Evolutionary conservation across 208 protist species (phyloP).

Genomic region (Perkinsela sp.): DNA sequence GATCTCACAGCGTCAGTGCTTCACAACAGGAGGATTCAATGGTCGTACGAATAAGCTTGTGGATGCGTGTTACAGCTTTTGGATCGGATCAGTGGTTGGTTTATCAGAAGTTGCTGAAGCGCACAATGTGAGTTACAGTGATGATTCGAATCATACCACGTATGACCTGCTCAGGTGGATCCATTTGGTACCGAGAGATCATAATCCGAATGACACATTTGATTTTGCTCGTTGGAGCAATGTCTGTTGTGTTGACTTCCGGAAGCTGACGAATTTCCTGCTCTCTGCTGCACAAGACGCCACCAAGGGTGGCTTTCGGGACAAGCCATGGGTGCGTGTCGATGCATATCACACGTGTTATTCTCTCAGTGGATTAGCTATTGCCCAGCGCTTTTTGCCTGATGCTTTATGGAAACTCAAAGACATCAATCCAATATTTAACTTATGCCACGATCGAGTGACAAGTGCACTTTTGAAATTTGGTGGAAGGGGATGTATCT

Average conservation of each 20-base stretch:
- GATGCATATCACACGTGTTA: constrained; percentile 73
- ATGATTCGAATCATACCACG: background rate
- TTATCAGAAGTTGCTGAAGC: constrained; percentile 16
- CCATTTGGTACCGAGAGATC: too few species aligned
- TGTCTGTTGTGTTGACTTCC: constrained; percentile 1
- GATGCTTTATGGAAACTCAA: background rate
- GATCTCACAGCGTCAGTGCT: constrained; percentile 32
- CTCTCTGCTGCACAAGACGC: constrained; percentile 19
- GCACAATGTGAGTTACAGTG: constrained; percentile 1
- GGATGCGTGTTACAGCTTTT: constrained; percentile 88
- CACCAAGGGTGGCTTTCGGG: constrained; percentile 29
- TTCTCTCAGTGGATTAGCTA: constrained; percentile 31
- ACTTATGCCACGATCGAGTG: background rate
- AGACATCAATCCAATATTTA: background rate
- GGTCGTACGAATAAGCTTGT: constrained; percentile 87
- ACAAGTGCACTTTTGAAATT: background rate
- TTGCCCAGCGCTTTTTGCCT: constrained; percentile 23
- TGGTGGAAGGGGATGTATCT: too few species aligned
- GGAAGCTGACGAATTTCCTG: constrained; percentile 43
- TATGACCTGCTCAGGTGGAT: too few species aligned
- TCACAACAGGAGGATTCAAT: constrained; percentile 63
- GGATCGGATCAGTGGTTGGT: constrained; percentile 63
- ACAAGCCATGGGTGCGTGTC: constrained; percentile 31
- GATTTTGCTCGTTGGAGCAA: too few species aligned
- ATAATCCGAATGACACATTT: background rate